These are phyloP conservation scores for Cordyceps pruinosa DNA, from an alignment of 2,329 filamentous ascomycete genomes.

Conservation along the genomic window DNA sequence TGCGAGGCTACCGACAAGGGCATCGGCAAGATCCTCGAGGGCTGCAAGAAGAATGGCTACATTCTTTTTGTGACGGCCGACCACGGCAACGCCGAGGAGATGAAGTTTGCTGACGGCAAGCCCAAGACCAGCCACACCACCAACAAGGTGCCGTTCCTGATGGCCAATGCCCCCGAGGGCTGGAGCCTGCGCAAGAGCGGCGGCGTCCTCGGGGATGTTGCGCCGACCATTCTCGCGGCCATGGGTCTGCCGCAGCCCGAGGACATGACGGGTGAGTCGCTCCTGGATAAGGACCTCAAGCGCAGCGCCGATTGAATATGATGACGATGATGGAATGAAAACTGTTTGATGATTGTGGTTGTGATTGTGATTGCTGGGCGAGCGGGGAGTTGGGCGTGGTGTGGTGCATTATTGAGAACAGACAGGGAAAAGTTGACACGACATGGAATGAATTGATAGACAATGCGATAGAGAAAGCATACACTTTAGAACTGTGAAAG, in stretches of 20 bases:
- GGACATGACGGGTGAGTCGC: slow-evolving; percentile 83
- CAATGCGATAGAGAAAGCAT: background rate
- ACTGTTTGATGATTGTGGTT: background rate
- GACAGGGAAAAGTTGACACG: slow-evolving; percentile 3
- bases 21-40: slow-evolving; percentile 86
- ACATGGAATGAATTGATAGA: slow-evolving; percentile 8
- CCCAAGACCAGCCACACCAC: slow-evolving; percentile 97
- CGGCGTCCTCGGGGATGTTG: slow-evolving; percentile 94
- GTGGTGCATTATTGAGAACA: background rate
- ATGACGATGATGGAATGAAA: slow-evolving; percentile 1
- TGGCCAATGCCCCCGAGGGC: slow-evolving; percentile 90
- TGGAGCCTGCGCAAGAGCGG: slow-evolving; percentile 79
- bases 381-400: slow-evolving; percentile 4
- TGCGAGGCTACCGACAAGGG: slow-evolving; percentile 84
- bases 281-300: slow-evolving; percentile 66
- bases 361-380: slow-evolving; percentile 6
- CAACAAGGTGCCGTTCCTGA: slow-evolving; percentile 95
- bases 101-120: slow-evolving; percentile 92
- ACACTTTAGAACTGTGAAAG: background rate
- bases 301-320: slow-evolving; percentile 22
- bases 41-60: slow-evolving; percentile 89
- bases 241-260: slow-evolving; percentile 89
- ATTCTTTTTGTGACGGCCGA: slow-evolving; percentile 92
- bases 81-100: slow-evolving; percentile 98
- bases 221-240: slow-evolving; percentile 81